Conservation (phyloP, 2,329 filamentous ascomycete species). For the Balansia obtecta region DNA sequence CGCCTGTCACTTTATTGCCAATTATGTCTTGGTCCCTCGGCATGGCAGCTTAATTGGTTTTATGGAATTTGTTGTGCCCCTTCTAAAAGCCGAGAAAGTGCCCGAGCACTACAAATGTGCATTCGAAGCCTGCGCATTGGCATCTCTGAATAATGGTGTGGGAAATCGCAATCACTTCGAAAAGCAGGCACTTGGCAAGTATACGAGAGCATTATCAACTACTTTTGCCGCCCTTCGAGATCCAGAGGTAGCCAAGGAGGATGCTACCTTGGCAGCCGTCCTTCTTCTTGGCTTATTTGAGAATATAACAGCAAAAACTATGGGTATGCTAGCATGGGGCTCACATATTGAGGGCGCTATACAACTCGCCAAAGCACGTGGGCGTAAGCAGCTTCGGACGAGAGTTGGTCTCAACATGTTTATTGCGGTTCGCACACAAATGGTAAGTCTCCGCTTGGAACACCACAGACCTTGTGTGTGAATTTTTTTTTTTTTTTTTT, state of each 20-base stretch:
- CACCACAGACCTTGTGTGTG: too few species aligned
- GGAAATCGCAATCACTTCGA: slow-evolving; percentile 21
- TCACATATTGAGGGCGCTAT: slow-evolving; percentile 54
- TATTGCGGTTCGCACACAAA: slow-evolving; percentile 46
- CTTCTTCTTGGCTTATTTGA: slow-evolving; percentile 49
- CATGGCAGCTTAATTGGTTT: slow-evolving; percentile 40
- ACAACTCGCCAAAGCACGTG: slow-evolving; percentile 44
- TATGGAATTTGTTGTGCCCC: slow-evolving; percentile 45
- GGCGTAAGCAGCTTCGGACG: slow-evolving; percentile 40
- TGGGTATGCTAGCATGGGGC: slow-evolving; percentile 46
- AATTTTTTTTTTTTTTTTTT: too few species aligned
- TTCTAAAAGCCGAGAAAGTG: slow-evolving; percentile 33
- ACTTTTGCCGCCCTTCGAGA: slow-evolving; percentile 42
- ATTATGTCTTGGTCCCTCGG: slow-evolving; percentile 44
- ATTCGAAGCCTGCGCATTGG: slow-evolving; percentile 47
- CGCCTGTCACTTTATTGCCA: slow-evolving; percentile 46
- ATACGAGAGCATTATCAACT: slow-evolving; percentile 39
- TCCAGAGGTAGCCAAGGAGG: slow-evolving; percentile 34
- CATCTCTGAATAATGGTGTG: slow-evolving; percentile 41
- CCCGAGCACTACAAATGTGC: slow-evolving; percentile 40
- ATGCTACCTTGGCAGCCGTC: slow-evolving; percentile 46
- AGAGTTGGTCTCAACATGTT: slow-evolving; percentile 43
- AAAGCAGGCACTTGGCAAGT: slow-evolving; percentile 34
- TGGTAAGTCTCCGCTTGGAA: slow-evolving; percentile 39
- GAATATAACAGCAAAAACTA: slow-evolving; percentile 41